Percentiles rank a stretch among this genome's conserved stretches.
phyloP scores from a whole-genome alignment of 1,139 yeast species.

The Pichia sp. region DNA sequence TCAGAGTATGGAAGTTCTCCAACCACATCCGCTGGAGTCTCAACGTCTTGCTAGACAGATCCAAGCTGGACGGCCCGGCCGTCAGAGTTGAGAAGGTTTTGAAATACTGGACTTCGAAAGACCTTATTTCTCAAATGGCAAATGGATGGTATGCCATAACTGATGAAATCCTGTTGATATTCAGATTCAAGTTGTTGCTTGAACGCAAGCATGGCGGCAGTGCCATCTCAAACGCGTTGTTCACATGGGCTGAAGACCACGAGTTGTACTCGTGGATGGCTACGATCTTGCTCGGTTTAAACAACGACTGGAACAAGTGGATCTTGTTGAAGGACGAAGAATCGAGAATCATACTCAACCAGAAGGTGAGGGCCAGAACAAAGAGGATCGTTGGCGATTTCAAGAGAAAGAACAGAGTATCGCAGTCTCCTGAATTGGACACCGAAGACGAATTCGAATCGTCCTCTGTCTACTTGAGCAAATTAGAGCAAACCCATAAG shows the following conservation, averaged over 20 bases:
- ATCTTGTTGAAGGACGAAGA: conserved; percentile 42
- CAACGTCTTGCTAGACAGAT: conserved; percentile 10
- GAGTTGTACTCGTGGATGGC: conserved; percentile 65
- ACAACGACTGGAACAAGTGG: conserved; percentile 44
- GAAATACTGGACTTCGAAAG: conserved; percentile 39
- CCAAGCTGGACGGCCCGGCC: conserved; percentile 13
- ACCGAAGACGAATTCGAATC: neutral
- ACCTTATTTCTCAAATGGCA: conserved; percentile 46
- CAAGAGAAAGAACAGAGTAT: conserved; percentile 2
- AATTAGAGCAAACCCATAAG: conserved; percentile 31
- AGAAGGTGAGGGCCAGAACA: conserved; percentile 37
- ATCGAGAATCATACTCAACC: conserved; percentile 41
- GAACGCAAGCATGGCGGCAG: conserved; percentile 37
- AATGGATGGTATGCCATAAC: conserved; percentile 60
- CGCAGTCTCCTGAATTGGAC: neutral
- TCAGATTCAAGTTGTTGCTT: conserved; percentile 49
- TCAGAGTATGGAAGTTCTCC: conserved; percentile 39
- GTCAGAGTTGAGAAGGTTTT: conserved; percentile 22
- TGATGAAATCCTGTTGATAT: conserved; percentile 58
- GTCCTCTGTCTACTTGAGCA: neutral
- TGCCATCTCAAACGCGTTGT: conserved; percentile 4
- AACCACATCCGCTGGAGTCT: conserved; percentile 20
- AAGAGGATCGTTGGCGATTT: conserved; percentile 20
- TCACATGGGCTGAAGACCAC: conserved; percentile 34
- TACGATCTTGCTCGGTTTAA: conserved; percentile 55